These are phyloP conservation scores for Alternaria gaisen DNA, from an alignment of 2,329 filamentous ascomycete species.

Conservation along the genomic window DNA sequence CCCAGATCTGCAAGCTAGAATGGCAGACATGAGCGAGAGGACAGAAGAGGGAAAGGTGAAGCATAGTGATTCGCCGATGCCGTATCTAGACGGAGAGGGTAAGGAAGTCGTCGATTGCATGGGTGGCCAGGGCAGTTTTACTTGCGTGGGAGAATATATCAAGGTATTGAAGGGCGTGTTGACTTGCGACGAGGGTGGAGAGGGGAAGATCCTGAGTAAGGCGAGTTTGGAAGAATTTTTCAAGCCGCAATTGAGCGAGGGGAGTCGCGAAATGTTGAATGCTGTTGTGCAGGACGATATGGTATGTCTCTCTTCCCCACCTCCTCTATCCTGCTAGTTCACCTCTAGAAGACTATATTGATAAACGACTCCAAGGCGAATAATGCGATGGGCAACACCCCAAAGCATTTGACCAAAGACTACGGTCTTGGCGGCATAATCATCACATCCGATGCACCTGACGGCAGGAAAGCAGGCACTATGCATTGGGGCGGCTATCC, in stretches of 20 bases:
- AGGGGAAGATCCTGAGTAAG: slow-evolving; percentile 29
- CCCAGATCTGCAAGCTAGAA: slow-evolving; percentile 30
- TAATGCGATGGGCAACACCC: slow-evolving; percentile 37
- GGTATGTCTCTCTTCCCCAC: slow-evolving; percentile 9
- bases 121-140: slow-evolving; percentile 39
- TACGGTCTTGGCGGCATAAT: slow-evolving; percentile 47
- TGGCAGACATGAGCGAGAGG: slow-evolving; percentile 43
- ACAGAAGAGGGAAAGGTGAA: slow-evolving; percentile 25
- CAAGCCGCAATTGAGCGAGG: slow-evolving; percentile 38
- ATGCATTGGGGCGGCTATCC: slow-evolving; percentile 48
- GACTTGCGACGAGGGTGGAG: slow-evolving; percentile 33
- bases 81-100: slow-evolving; percentile 27
- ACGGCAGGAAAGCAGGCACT: slow-evolving; percentile 38
- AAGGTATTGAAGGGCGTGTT: slow-evolving; percentile 45
- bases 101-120: slow-evolving; percentile 33
- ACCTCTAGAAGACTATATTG: too few relatives aligned
- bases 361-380: slow-evolving; percentile 17
- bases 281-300: slow-evolving; percentile 48
- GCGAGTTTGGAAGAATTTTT: slow-evolving; percentile 43
- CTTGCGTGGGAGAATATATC: slow-evolving; percentile 35
- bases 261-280: slow-evolving; percentile 21
- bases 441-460: slow-evolving; percentile 25
- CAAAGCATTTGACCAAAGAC: slow-evolving; percentile 28
- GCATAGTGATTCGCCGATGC: slow-evolving; percentile 8
- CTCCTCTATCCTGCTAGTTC: neutral